A percentile compares a stretch with the other conserved stretches of the same genome.
phyloP scores from a whole-genome alignment of 441 rosid species.

The Populus hybrid region DNA sequence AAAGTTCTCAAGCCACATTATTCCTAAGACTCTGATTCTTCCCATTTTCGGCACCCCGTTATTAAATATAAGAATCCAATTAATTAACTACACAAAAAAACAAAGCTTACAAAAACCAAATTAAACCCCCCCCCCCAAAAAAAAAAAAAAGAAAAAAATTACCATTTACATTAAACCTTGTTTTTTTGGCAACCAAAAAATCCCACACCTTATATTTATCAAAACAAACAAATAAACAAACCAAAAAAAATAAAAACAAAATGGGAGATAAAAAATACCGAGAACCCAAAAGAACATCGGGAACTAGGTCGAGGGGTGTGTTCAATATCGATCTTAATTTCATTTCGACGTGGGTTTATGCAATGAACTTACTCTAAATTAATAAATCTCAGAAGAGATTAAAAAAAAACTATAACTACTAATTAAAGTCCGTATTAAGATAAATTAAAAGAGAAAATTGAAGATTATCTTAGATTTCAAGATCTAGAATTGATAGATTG shows the following conservation, averaged over 20 bases:
- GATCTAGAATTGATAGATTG: background rate
- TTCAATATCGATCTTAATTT: slow-evolving; percentile 21
- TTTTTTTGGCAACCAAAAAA: slow-evolving; percentile 30
- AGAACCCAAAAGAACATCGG: slow-evolving; percentile 36
- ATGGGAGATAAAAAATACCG: slow-evolving; percentile 35
- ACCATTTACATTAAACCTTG: slow-evolving; percentile 31
- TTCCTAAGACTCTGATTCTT: slow-evolving; percentile 30
- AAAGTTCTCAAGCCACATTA: no score
- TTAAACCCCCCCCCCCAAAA: background rate
- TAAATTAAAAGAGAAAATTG: background rate
- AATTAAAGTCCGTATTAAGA: no score
- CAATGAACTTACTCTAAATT: slow-evolving; percentile 22
- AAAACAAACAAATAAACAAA: background rate
- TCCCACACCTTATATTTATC: background rate
- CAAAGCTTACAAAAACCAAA: background rate
- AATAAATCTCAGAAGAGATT: no score
- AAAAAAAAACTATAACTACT: background rate
- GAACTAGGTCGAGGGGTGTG: slow-evolving; percentile 47
- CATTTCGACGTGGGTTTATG: slow-evolving; percentile 32
- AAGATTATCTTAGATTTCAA: background rate
- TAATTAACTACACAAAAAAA: background rate
- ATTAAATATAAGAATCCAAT: background rate
- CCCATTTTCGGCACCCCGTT: slow-evolving; percentile 36
- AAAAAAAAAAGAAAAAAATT: background rate
- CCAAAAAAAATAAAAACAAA: background rate